Conservation (phyloP, 2,329 filamentous ascomycete genomes). For the Trichoderma sp. region DNA sequence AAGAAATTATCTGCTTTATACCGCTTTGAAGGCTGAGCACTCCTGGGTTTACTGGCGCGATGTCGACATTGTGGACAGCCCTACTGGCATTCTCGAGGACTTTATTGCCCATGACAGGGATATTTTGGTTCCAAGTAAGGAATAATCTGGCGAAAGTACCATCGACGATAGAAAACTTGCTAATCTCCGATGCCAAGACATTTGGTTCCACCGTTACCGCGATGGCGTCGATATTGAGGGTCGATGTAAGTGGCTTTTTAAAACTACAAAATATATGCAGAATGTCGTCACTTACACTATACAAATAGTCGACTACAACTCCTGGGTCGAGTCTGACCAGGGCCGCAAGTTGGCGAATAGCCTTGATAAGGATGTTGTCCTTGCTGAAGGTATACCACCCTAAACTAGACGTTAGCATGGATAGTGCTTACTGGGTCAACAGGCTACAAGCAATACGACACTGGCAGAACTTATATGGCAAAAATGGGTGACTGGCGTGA, state of each 20-base stretch:
- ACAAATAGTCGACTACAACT: conserved; percentile 89
- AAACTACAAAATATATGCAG: background rate
- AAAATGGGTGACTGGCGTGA: conserved; percentile 89
- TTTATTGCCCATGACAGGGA: conserved; percentile 94
- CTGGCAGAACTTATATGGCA: conserved; percentile 87
- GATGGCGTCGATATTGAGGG: conserved; percentile 88
- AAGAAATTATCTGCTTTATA: conserved; percentile 85
- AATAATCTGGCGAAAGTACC: background rate
- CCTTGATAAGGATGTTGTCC: conserved; percentile 77
- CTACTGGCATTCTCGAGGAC: conserved; percentile 85
- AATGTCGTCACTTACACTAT: conserved; percentile 10
- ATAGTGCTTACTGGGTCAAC: conserved; percentile 33
- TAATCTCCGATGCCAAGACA: conserved; percentile 59
- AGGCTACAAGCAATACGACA: conserved; percentile 94
- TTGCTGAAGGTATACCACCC: conserved; percentile 75
- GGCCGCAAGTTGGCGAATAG: conserved; percentile 72
- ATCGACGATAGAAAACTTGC: background rate
- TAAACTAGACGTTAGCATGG: background rate
- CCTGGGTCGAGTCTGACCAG: conserved; percentile 93
- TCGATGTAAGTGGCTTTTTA: conserved; percentile 68
- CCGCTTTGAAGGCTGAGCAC: conserved; percentile 88
- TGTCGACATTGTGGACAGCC: conserved; percentile 92
- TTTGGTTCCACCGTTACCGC: conserved; percentile 94
- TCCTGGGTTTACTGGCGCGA: conserved; percentile 99
- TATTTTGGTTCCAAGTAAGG: conserved; percentile 90